Evolutionary conservation across 2,329 filamentous ascomycete species (phyloP).

Genomic region (Aaosphaeria pasadenensis): DNA sequence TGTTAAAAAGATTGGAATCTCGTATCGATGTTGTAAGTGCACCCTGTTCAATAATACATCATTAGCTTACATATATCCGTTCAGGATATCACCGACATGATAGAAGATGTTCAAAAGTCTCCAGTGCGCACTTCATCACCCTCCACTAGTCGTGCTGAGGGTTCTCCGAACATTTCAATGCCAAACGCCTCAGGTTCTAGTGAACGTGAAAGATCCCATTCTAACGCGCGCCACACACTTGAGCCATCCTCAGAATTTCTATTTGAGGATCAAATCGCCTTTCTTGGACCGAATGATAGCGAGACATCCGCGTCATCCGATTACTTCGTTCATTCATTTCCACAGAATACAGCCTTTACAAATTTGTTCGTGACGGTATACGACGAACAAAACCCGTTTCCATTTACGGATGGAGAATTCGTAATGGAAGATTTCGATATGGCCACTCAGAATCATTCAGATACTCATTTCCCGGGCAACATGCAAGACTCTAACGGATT

Average conservation of each 20-base stretch:
- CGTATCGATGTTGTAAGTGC: no score
- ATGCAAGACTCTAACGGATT: no score
- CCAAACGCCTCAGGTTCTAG: not conserved
- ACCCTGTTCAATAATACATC: no score
- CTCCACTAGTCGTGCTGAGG: no score
- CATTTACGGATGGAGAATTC: not conserved
- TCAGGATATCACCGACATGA: no score
- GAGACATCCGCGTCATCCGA: not conserved
- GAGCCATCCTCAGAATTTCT: not conserved
- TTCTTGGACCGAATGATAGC: not conserved
- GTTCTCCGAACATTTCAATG: not conserved
- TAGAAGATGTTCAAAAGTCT: no score
- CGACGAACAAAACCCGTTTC: not conserved
- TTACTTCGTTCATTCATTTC: not conserved
- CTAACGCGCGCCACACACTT: not conserved
- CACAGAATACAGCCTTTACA: not conserved
- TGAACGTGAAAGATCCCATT: not conserved
- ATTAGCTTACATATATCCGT: no score
- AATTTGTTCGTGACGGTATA: not conserved
- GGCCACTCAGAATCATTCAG: no score
- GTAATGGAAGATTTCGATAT: no score
- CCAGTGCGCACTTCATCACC: no score
- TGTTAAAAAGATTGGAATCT: conserved; percentile 12
- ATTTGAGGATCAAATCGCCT: not conserved
- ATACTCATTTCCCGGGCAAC: no score